Percentiles rank a stretch among this genome's conserved stretches.
phyloP scores from a whole-genome alignment of 441 rosid genomes.

The Erysimum cheiri region DNA sequence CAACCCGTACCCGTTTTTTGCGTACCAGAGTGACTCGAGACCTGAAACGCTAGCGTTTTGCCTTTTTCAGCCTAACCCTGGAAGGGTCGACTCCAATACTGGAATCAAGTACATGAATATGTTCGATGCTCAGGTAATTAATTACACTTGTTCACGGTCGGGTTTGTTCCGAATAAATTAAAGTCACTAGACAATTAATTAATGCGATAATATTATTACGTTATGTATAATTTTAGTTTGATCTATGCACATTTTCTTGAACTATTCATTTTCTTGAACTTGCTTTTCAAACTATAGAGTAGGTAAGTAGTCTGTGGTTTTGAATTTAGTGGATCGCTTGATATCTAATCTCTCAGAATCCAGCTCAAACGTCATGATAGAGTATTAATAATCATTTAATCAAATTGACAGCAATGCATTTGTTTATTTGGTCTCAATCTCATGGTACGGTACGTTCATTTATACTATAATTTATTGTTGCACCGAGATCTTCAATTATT shows the following conservation, averaged over 20 bases:
- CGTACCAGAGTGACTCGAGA: conserved; percentile 85
- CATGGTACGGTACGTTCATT: neutral
- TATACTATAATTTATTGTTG: neutral
- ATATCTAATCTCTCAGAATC: neutral
- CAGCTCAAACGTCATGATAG: conserved; percentile 8
- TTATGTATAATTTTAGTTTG: neutral
- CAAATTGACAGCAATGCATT: conserved; percentile 9
- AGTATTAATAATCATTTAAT: neutral
- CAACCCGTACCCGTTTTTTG: conserved; percentile 91
- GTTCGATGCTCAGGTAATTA: conserved; percentile 93
- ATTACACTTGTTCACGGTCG: neutral
- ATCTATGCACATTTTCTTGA: no score
- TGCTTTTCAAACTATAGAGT: neutral
- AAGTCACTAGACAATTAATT: neutral
- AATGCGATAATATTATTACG: neutral
- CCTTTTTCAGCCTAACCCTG: conserved; percentile 89
- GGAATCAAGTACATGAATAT: conserved; percentile 94
- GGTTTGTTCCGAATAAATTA: neutral
- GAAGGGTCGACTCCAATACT: conserved; percentile 75
- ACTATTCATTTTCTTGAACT: neutral
- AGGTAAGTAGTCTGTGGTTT: neutral
- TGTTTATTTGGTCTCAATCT: neutral
- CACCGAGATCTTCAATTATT: conserved; percentile 39
- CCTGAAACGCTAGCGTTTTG: conserved; percentile 87
- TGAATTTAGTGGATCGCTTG: conserved; percentile 27